Evolutionary conservation across 345 rosid species (phyloP).

Genomic region (Dipteronia dyeriana): DNA sequence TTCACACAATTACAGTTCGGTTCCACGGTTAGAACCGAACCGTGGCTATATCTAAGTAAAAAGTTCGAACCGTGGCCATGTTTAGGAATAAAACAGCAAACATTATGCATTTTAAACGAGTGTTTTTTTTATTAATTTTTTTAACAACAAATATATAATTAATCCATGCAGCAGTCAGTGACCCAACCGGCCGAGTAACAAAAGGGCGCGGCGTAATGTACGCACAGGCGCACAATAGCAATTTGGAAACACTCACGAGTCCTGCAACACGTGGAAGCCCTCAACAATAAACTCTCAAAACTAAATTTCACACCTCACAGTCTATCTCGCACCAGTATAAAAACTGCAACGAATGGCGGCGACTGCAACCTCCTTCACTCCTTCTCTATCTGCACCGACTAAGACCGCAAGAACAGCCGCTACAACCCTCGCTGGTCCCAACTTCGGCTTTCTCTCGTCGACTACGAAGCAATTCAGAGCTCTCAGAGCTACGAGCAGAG

Average conservation of each 20-base stretch:
- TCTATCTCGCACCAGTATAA: not conserved
- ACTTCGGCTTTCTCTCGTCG: constrained; percentile 45
- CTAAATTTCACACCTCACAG: not conserved
- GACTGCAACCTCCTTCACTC: constrained; percentile 45
- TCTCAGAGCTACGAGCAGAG: constrained; percentile 27
- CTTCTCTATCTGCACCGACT: constrained; percentile 31
- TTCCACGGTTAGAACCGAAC: too few relatives aligned
- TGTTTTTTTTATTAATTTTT: too few relatives aligned
- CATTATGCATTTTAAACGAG: too few relatives aligned
- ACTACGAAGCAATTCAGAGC: constrained; percentile 39
- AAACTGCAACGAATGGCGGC: constrained; percentile 34
- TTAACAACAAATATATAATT: too few relatives aligned
- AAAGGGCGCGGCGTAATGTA: not conserved
- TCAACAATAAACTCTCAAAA: not conserved
- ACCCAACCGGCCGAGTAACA: not conserved
- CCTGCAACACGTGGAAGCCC: not conserved
- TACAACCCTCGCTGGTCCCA: not conserved
- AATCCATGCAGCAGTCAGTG: too few relatives aligned
- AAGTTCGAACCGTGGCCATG: too few relatives aligned
- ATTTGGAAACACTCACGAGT: not conserved
- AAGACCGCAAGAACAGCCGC: constrained; percentile 28
- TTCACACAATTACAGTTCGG: too few relatives aligned
- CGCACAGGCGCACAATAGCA: not conserved
- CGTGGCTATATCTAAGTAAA: too few relatives aligned
- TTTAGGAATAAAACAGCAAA: too few relatives aligned